Base-by-base conservation (phyloP, 2,329 filamentous ascomycete genomes). In the Xylariaceae sp. region DNA sequence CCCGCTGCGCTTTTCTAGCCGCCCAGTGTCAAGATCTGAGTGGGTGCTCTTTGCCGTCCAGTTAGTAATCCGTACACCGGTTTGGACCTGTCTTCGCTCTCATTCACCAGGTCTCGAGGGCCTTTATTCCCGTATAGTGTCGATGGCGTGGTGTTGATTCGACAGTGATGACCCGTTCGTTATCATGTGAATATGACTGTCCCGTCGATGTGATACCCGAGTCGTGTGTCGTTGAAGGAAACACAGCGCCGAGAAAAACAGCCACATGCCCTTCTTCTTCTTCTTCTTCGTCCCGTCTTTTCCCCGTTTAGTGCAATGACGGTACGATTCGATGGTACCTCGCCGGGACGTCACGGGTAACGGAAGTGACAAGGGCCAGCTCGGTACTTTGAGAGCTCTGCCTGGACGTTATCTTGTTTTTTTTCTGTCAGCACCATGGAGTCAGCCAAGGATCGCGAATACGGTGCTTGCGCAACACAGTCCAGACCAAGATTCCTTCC, bases 61-160 rank as follows among this genome's bases (percentile, higher is more conserved):
- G 50, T 58, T 45, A 11, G 23, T 30, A 30, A 30, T 30, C 23
- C 23, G 23, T 30, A 30, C 23, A 30, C 37, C 37, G 11, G 37
- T 10, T 13, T 1, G 37, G 37, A 41, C 11, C 11, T 41, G 37
- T 41, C 37, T 41, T 41, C 37, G 5, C 11, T 30, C 23, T 30
- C 23, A 30, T 30, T 30, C 23, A 30, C 23, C 23, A 30, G 23
- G 4, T 30, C 23, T 30, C 23, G 23, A 30, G 23, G 23, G 23
- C 3, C 23, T 61, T 56, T 61, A 58, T 49, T 61, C 53, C n/a
- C 23, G 23, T 30, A 30, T 30, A 30, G 34, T 17, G 10, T 41
- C 23, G 48, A n/a, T 59, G 52, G 30, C 11, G 30, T 17, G 2
- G 44, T 50, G 9, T 45, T 56, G 45, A 18, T 10, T 49, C 47